Conservation (phyloP, 495 filamentous ascomycete species). For the Daldinia vernicosa region DNA sequence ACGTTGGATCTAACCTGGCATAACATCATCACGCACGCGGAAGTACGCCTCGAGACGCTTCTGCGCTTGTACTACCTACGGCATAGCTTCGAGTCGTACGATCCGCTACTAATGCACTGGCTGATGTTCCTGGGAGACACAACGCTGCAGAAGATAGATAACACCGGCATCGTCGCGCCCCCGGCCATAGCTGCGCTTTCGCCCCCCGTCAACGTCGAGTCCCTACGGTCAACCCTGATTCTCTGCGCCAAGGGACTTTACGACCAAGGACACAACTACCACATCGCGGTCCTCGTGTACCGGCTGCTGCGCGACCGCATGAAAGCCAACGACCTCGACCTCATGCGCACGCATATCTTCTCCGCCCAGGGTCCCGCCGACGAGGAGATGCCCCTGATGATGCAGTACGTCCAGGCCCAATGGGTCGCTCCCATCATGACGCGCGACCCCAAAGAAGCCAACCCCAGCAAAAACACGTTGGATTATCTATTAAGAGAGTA, state of each 20-base stretch:
- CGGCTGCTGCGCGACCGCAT: conserved; percentile 37
- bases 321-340: conserved; percentile 33
- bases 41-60: conserved; percentile 47
- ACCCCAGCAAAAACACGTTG: conserved; percentile 11
- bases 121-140: conserved; percentile 46
- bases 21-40: conserved; percentile 42
- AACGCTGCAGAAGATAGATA: conserved; percentile 40
- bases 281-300: conserved; percentile 41
- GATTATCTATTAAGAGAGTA: conserved; percentile 36
- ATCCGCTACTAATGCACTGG: conserved; percentile 49
- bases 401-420: conserved; percentile 35
- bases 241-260: conserved; percentile 50
- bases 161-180: not conserved
- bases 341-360: conserved; percentile 38
- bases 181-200: not conserved
- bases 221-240: conserved; percentile 46
- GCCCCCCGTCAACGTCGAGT: conserved; percentile 30
- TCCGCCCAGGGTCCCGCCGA: conserved; percentile 6
- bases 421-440: conserved; percentile 31
- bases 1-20: conserved; percentile 21
- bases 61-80: conserved; percentile 54
- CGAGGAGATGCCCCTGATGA: conserved; percentile 36
- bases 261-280: conserved; percentile 47
- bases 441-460: not conserved
- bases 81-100: conserved; percentile 50